A percentile compares a stretch with the other conserved stretches of the same genome.
Evolutionary conservation across 352 stramenopile genomes (phyloP).

Genomic region (Albugo laibachii): DNA sequence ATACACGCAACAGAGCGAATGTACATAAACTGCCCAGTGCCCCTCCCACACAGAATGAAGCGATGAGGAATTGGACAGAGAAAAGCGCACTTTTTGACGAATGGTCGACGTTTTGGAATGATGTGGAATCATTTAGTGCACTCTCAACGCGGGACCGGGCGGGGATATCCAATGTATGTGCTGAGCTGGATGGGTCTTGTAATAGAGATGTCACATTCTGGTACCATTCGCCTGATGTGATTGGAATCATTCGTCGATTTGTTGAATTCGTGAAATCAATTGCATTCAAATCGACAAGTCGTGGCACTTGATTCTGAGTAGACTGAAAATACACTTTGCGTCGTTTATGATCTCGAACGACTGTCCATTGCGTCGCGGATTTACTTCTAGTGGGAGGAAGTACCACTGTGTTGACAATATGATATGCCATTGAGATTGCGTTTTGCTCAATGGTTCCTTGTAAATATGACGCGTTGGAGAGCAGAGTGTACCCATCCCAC

Average conservation of each 20-base stretch:
- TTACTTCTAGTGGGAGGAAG: conserved; percentile 14
- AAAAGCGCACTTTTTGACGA: no score
- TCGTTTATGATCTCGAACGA: conserved; percentile 43
- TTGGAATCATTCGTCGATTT: conserved; percentile 25
- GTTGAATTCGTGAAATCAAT: conserved; percentile 23
- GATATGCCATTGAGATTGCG: conserved; percentile 24
- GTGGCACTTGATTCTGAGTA: conserved; percentile 46
- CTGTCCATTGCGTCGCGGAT: conserved; percentile 39
- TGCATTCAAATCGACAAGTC: conserved; percentile 28
- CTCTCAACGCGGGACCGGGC: conserved; percentile 16
- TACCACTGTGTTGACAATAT: conserved; percentile 47
- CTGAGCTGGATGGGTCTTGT: conserved; percentile 16
- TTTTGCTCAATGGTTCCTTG: conserved; percentile 31
- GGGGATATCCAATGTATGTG: conserved; percentile 38
- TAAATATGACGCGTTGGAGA: conserved; percentile 21
- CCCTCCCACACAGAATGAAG: no score
- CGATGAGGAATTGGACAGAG: no score
- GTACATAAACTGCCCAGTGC: no score
- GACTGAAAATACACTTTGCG: conserved; percentile 50
- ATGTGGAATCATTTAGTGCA: no score
- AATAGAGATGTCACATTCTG: conserved; percentile 28
- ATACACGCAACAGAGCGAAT: no score
- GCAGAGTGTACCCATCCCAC: conserved; percentile 7
- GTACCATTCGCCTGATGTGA: conserved; percentile 46
- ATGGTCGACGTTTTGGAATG: no score